Evolutionary conservation across 2,329 filamentous ascomycete genomes (phyloP).

Genomic region (Fusarium albosuccineum): DNA sequence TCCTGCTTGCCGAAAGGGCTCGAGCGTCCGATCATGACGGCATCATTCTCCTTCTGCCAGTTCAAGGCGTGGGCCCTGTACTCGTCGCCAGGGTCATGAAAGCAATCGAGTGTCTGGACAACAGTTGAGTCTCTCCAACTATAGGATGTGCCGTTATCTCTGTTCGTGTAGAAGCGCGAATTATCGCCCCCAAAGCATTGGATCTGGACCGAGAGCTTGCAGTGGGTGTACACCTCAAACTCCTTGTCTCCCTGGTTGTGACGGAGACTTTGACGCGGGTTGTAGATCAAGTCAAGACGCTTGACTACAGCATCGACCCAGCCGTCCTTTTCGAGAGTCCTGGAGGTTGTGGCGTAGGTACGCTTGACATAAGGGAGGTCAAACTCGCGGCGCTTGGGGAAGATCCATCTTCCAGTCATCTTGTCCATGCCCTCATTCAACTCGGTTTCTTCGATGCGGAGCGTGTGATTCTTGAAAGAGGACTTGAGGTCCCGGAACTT

Average conservation of each 20-base stretch:
- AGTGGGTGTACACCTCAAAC: slow-evolving; percentile 49
- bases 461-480: slow-evolving; percentile 36
- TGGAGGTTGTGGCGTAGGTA: slow-evolving; percentile 59
- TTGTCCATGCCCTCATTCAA: slow-evolving; percentile 60
- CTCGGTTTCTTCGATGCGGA: slow-evolving; percentile 49
- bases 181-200: slow-evolving; percentile 60
- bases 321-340: slow-evolving; percentile 53
- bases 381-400: slow-evolving; percentile 60
- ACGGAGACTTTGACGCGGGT: slow-evolving; percentile 25
- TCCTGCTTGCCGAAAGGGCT: slow-evolving; percentile 54
- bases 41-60: slow-evolving; percentile 60
- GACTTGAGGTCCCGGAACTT: slow-evolving; percentile 54
- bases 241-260: slow-evolving; percentile 22
- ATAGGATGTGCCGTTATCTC: slow-evolving; percentile 60
- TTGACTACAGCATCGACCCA: slow-evolving; percentile 51
- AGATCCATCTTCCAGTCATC: slow-evolving; percentile 61
- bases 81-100: slow-evolving; percentile 51
- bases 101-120: slow-evolving; percentile 57
- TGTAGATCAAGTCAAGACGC: slow-evolving; percentile 37
- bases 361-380: slow-evolving; percentile 63
- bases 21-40: slow-evolving; percentile 46
- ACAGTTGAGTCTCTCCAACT: slow-evolving; percentile 62
- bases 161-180: slow-evolving; percentile 57
- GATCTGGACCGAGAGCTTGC: slow-evolving; percentile 60
- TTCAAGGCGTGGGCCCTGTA: slow-evolving; percentile 52